Conservation (phyloP, 2,329 filamentous ascomycete genomes). For the Colletotrichum tropicale region DNA sequence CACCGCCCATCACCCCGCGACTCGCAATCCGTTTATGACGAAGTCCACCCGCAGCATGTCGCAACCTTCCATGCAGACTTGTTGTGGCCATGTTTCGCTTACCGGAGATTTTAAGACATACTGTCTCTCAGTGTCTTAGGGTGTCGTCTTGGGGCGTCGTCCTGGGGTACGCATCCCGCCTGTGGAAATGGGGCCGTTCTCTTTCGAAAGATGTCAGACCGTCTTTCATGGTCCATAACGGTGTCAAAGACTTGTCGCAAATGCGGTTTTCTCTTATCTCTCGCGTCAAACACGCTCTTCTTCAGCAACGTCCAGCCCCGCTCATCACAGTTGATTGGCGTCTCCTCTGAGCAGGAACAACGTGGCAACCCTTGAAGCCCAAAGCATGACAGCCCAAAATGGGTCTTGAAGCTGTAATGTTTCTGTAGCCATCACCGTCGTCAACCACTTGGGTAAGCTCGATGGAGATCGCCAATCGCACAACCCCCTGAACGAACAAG, state of each 20-base stretch:
- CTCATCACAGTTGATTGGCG: neutral
- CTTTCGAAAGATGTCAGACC: no score
- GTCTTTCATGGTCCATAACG: neutral
- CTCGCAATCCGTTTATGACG: neutral
- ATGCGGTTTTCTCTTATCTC: neutral
- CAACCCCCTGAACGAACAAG: neutral
- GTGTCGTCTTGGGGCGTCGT: neutral
- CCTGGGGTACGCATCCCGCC: neutral
- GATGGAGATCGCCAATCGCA: neutral
- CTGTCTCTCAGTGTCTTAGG: neutral
- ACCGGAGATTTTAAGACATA: neutral
- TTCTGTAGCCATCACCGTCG: neutral
- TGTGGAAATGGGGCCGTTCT: neutral
- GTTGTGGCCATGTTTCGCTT: neutral
- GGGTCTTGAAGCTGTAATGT: neutral
- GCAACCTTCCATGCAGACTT: neutral
- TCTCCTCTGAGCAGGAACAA: fast-evolving
- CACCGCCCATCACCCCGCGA: neutral
- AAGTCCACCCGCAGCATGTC: neutral
- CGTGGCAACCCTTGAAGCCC: neutral
- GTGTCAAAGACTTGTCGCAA: neutral
- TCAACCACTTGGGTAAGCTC: neutral
- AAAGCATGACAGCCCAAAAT: neutral
- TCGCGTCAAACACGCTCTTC: neutral
- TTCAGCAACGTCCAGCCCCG: neutral